phyloP scores from a whole-genome alignment of 2,329 filamentous ascomycete genomes.

The Paraphoma sp. region DNA sequence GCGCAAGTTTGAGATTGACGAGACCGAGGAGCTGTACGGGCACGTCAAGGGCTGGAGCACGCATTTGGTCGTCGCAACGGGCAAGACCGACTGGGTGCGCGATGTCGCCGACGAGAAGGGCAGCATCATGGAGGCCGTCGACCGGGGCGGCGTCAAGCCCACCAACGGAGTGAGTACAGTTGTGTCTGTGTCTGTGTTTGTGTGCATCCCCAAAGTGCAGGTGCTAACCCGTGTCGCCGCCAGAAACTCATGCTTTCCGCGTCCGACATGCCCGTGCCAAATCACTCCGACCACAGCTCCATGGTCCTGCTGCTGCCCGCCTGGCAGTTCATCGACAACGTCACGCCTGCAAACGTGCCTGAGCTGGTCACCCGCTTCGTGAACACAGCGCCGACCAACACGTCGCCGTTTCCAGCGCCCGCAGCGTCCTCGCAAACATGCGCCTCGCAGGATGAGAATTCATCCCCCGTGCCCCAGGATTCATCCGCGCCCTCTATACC shows the following conservation, averaged over 20 bases:
- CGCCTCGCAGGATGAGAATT: slow-evolving; percentile 20
- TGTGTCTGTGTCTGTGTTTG: background rate
- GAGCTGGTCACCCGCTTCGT: slow-evolving; percentile 75
- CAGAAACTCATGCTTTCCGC: slow-evolving; percentile 89
- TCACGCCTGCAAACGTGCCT: slow-evolving; percentile 76
- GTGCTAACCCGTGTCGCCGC: background rate
- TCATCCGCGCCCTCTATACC: slow-evolving; percentile 16
- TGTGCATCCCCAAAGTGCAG: background rate
- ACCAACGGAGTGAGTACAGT: slow-evolving; percentile 68
- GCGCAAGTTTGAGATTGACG: slow-evolving; percentile 74
- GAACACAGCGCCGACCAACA: slow-evolving; percentile 75
- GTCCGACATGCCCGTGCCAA: slow-evolving; percentile 84
- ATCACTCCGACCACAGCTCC: slow-evolving; percentile 68
- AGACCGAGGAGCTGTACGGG: slow-evolving; percentile 81
- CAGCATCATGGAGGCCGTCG: slow-evolving; percentile 62
- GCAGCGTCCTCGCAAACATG: slow-evolving; percentile 19
- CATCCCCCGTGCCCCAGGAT: background rate
- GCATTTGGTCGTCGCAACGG: slow-evolving; percentile 91
- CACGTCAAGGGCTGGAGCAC: slow-evolving; percentile 86
- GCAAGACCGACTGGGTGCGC: slow-evolving; percentile 92
- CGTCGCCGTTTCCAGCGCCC: slow-evolving; percentile 60
- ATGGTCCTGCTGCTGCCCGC: slow-evolving; percentile 83
- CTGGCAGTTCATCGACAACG: slow-evolving; percentile 82
- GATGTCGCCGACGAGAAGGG: slow-evolving; percentile 83
- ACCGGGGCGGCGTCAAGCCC: slow-evolving; percentile 62